Percentiles rank a stretch among this genome's conserved stretches.
Evolutionary conservation across 495 filamentous ascomycete species (phyloP).

Genomic region (Apodospora peruviana): DNA sequence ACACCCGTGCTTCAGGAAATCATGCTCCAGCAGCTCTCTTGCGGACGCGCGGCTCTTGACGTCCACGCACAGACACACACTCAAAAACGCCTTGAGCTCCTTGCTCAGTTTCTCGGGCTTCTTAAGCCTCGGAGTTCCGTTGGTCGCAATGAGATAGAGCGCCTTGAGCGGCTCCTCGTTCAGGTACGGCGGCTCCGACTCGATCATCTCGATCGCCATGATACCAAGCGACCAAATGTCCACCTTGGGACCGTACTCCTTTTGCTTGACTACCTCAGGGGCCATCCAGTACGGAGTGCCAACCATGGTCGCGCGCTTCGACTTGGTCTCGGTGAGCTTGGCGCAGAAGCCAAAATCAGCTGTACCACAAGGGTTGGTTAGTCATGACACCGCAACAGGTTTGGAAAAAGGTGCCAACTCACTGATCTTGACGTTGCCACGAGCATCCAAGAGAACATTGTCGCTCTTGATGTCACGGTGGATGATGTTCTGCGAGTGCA

Average conservation of each 20-base stretch:
- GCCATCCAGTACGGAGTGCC: conserved; percentile 99
- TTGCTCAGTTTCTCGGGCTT: conserved; percentile 95
- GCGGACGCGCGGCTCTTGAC: conserved; percentile 92
- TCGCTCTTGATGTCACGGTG: conserved; percentile 99
- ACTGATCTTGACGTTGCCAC: conserved; percentile 98
- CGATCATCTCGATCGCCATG: conserved; percentile 99
- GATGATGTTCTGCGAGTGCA: conserved; percentile 94
- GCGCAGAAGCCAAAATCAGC: conserved; percentile 99
- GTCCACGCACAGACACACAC: conserved; percentile 91
- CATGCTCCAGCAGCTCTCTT: conserved; percentile 74
- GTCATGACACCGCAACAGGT: neutral
- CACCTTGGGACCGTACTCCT: conserved; percentile 96
- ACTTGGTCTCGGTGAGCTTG: conserved; percentile 94
- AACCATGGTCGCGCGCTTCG: conserved; percentile 97
- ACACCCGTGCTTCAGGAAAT: conserved; percentile 76
- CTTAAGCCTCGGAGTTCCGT: conserved; percentile 94
- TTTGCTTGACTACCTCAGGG: conserved; percentile 97
- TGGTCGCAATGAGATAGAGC: conserved; percentile 93
- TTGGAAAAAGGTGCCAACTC: conserved; percentile 30
- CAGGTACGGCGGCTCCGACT: conserved; percentile 93
- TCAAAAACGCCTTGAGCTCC: conserved; percentile 92
- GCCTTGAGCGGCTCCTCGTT: conserved; percentile 98
- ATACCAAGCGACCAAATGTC: conserved; percentile 99
- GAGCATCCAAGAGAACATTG: conserved; percentile 89
- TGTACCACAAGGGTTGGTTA: conserved; percentile 38